These are phyloP conservation scores for Hypomyces rosellus DNA, from an alignment of 2,329 filamentous ascomycete species.

Conservation along the genomic window DNA sequence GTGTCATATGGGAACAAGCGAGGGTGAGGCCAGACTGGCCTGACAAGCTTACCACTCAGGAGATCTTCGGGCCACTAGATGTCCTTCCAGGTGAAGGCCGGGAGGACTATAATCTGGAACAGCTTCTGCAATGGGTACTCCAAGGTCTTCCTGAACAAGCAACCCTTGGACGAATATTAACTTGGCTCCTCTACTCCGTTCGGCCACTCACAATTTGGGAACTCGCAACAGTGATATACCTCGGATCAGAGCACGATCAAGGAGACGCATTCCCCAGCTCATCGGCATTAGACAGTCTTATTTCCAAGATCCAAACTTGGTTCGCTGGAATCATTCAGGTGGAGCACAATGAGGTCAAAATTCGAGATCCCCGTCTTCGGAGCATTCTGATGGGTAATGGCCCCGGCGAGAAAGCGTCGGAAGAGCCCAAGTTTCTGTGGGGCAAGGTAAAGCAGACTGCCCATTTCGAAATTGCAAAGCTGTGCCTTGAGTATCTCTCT, in stretches of 20 bases:
- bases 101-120: slow-evolving; percentile 3
- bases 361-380: slow-evolving; percentile 7
- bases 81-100: background rate
- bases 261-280: background rate
- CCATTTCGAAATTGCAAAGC: slow-evolving; percentile 6
- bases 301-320: slow-evolving; percentile 10
- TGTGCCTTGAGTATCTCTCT: slow-evolving; percentile 11
- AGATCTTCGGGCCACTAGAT: slow-evolving; percentile 3
- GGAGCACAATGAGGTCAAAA: slow-evolving; percentile 10
- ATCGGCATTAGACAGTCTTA: background rate
- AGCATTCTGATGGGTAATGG: slow-evolving; percentile 5
- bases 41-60: slow-evolving; percentile 1
- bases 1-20: slow-evolving; percentile 10
- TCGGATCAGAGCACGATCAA: slow-evolving; percentile 1
- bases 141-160: slow-evolving; percentile 4
- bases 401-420: background rate
- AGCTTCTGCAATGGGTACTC: slow-evolving; percentile 8
- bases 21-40: slow-evolving; percentile 6
- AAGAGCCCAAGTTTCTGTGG: slow-evolving; percentile 4
- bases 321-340: slow-evolving; percentile 11
- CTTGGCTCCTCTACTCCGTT: slow-evolving; percentile 13
- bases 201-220: slow-evolving; percentile 12
- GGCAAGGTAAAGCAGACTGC: slow-evolving; percentile 5
- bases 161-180: slow-evolving; percentile 4
- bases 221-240: slow-evolving; percentile 8